Evolutionary conservation across 176 grass and related monocot species (phyloP).

Genomic region (Luzula sylvatica): DNA sequence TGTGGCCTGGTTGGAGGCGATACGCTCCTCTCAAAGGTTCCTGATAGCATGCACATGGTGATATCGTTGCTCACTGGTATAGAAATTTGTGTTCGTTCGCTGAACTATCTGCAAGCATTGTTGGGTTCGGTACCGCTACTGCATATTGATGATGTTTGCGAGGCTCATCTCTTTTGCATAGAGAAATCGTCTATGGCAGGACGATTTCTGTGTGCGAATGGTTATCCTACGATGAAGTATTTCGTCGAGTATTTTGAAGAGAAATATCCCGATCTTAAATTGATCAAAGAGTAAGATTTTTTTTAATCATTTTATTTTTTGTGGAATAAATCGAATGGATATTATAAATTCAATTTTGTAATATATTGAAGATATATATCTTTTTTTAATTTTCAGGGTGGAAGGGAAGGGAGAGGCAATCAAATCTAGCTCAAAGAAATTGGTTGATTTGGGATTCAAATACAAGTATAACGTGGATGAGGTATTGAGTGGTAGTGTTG

Average conservation of each 20-base stretch:
- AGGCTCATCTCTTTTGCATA: conserved; percentile 62
- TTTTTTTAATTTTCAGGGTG: conserved; percentile 23
- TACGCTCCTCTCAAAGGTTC: conserved; percentile 20
- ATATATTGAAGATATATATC: background rate
- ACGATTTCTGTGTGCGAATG: conserved; percentile 41
- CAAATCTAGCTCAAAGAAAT: conserved; percentile 23
- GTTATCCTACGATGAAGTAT: conserved; percentile 32
- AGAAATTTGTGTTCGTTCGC: background rate
- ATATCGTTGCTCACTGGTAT: conserved; percentile 34
- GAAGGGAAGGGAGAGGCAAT: conserved; percentile 27
- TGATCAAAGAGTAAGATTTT: conserved; percentile 39
- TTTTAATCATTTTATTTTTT: background rate
- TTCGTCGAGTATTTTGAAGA: conserved; percentile 20
- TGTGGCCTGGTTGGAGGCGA: conserved; percentile 46
- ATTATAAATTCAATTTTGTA: background rate
- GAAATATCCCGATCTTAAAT: conserved; percentile 24
- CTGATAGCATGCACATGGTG: conserved; percentile 15
- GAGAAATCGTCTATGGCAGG: conserved; percentile 37
- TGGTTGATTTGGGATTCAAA: conserved; percentile 46
- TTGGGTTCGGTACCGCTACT: conserved; percentile 43
- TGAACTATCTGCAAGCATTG: conserved; percentile 43
- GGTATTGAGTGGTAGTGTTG: conserved; percentile 31
- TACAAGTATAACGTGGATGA: conserved; percentile 44
- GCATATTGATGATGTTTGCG: conserved; percentile 54
- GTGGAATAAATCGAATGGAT: background rate